phyloP scores from a whole-genome alignment of 352 stramenopile genomes.

The Globisporangium uncinulatum region DNA sequence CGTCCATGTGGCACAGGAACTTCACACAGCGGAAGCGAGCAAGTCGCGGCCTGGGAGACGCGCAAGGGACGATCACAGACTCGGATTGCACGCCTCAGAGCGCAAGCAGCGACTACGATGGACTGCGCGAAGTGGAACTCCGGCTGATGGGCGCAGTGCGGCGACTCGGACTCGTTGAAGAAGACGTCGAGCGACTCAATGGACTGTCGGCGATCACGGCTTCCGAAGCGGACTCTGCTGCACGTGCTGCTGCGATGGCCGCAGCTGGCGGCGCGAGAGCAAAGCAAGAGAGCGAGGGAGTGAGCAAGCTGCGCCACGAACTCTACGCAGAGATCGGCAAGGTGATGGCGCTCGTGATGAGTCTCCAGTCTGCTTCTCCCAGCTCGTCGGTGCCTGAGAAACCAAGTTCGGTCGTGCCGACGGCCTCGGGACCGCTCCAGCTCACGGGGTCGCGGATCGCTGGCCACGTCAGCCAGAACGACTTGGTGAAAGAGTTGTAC shows the following conservation, averaged over 20 bases:
- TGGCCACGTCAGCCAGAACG: conserved; percentile 21
- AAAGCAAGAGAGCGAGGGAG: conserved; percentile 19
- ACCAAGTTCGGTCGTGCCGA: conserved; percentile 15
- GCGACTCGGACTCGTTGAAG: conserved; percentile 47
- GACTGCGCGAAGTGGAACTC: conserved; percentile 48
- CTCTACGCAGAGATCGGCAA: conserved; percentile 49
- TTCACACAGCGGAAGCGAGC: conserved; percentile 27
- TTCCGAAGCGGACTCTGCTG: conserved; percentile 12
- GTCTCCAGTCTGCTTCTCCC: conserved; percentile 14
- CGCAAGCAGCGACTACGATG: conserved; percentile 17
- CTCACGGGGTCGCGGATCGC: conserved; percentile 9
- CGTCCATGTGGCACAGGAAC: conserved; percentile 67
- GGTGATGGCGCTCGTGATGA: conserved; percentile 20
- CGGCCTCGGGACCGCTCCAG: conserved; percentile 9
- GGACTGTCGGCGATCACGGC: conserved; percentile 18
- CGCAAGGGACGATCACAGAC: conserved; percentile 6
- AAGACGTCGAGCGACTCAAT: conserved; percentile 61
- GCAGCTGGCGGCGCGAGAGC: neutral
- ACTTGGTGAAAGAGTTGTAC: conserved; percentile 50
- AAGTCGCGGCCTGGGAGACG: conserved; percentile 8
- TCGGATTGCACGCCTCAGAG: conserved; percentile 12
- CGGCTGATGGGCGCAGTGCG: conserved; percentile 51
- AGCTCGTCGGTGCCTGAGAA: neutral
- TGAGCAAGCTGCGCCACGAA: conserved; percentile 45
- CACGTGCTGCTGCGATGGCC: conserved; percentile 1